phyloP scores from a whole-genome alignment of 2,329 filamentous ascomycete genomes.

The Lachnellula cervina region DNA sequence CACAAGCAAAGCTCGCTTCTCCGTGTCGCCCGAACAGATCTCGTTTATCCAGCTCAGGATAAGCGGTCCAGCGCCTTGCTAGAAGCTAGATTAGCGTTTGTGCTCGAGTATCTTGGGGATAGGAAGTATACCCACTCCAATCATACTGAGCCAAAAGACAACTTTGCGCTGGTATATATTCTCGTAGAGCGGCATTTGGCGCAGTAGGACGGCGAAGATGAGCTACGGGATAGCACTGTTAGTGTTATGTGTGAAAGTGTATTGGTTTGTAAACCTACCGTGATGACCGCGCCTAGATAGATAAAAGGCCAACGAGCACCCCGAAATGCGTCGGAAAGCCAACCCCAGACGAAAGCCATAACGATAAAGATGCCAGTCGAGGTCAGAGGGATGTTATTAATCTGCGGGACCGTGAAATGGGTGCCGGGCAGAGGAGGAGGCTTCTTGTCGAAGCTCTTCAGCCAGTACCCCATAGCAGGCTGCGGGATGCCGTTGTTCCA shows the following conservation, averaged over 20 bases:
- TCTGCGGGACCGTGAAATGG: conserved; percentile 37
- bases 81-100: not conserved
- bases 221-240: conserved; percentile 19
- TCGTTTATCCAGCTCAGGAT: conserved; percentile 48
- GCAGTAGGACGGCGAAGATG: conserved; percentile 31
- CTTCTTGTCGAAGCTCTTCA: conserved; percentile 37
- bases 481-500: conserved; percentile 37
- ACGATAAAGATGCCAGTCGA: conserved; percentile 34
- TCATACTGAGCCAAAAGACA: conserved; percentile 36
- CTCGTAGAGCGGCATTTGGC: conserved; percentile 34
- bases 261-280: conserved; percentile 20
- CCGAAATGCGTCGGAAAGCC: conserved; percentile 33
- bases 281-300: conserved; percentile 34
- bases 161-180: conserved; percentile 34
- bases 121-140: conserved; percentile 28
- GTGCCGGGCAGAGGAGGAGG: conserved; percentile 34
- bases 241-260: not conserved
- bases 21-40: conserved; percentile 51
- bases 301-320: conserved; percentile 38
- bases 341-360: conserved; percentile 34
- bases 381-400: conserved; percentile 36
- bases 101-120: not conserved
- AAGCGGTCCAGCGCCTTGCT: conserved; percentile 34
- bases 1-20: conserved; percentile 62
- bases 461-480: conserved; percentile 38